Conservation (phyloP, 306 rosid species). For the Quercus bicolor region DNA sequence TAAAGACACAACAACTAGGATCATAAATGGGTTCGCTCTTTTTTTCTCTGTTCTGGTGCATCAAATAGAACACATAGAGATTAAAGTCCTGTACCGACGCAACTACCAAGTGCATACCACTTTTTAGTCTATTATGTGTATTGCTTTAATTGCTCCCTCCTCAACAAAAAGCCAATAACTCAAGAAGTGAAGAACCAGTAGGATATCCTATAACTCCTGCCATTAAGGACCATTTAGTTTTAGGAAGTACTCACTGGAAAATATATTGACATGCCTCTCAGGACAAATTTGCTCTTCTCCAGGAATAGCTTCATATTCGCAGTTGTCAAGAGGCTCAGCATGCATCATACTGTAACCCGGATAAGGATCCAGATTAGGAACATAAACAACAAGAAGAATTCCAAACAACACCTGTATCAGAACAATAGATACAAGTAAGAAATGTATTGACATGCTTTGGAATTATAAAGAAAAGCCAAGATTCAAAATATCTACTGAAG, state of each 20-base stretch:
- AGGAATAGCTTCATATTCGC: conserved; percentile 60
- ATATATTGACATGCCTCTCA: conserved; percentile 49
- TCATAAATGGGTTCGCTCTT: not conserved
- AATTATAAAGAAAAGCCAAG: not conserved
- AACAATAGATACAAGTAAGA: conserved; percentile 15
- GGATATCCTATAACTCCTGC: not conserved
- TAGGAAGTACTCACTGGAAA: conserved; percentile 58
- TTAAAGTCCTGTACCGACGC: not conserved
- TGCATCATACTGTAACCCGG: conserved; percentile 42
- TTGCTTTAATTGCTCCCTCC: not conserved
- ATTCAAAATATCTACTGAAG: not conserved
- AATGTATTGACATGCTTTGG: not conserved
- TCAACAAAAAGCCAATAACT: not conserved
- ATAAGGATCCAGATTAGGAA: conserved; percentile 73
- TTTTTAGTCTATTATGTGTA: not conserved
- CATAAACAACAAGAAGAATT: conserved; percentile 49
- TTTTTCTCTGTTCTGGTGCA: not conserved
- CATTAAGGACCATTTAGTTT: conserved; percentile 3
- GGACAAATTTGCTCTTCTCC: conserved; percentile 74
- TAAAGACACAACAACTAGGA: not conserved
- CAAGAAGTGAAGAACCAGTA: not conserved
- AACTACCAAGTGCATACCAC: not conserved
- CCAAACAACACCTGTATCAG: conserved; percentile 68
- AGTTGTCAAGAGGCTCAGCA: conserved; percentile 47
- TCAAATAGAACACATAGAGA: not conserved